phyloP scores from a whole-genome alignment of 1,284 basidiomycete genomes.

The Phellinidium pouzarii region DNA sequence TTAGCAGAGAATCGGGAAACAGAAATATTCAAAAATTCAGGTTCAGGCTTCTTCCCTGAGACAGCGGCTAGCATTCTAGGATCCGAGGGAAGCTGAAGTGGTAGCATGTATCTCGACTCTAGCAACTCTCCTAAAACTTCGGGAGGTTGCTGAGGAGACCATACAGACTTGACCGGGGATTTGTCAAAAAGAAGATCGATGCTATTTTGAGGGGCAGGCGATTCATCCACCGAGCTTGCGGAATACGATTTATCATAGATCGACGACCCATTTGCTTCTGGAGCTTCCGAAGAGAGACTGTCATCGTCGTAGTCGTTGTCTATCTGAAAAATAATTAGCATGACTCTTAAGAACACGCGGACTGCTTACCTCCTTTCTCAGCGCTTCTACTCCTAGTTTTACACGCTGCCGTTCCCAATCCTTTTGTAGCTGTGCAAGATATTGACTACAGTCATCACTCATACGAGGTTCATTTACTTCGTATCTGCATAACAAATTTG shows the following conservation, averaged over 20 bases:
- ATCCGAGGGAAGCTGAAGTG: slow-evolving; percentile 76
- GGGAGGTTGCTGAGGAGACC: slow-evolving; percentile 71
- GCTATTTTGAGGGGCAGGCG: slow-evolving; percentile 40
- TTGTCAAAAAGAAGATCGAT: slow-evolving; percentile 80
- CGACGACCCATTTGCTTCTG: slow-evolving; percentile 28
- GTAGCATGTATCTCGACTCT: slow-evolving; percentile 90
- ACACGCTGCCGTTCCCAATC: slow-evolving; percentile 92
- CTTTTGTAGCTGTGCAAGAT: slow-evolving; percentile 87
- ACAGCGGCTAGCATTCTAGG: slow-evolving; percentile 70
- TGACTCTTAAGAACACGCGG: background rate
- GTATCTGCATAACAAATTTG: slow-evolving; percentile 31
- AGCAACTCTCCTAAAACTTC: slow-evolving; percentile 82
- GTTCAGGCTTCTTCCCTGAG: slow-evolving; percentile 38
- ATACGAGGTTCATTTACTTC: slow-evolving; percentile 90
- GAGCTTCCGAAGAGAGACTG: slow-evolving; percentile 37
- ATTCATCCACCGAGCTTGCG: slow-evolving; percentile 24
- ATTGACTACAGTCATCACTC: slow-evolving; percentile 92
- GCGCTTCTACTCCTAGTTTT: slow-evolving; percentile 71
- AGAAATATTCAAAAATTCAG: slow-evolving; percentile 19
- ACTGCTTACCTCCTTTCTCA: slow-evolving; percentile 62
- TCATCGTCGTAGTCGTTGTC: slow-evolving; percentile 56
- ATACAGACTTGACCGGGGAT: slow-evolving; percentile 52
- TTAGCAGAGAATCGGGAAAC: background rate
- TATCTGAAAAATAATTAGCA: slow-evolving; percentile 39
- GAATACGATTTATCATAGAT: slow-evolving; percentile 24